These are phyloP conservation scores for Niveomyces coronatus DNA, from an alignment of 2,329 filamentous ascomycete genomes.

Conservation along the genomic window DNA sequence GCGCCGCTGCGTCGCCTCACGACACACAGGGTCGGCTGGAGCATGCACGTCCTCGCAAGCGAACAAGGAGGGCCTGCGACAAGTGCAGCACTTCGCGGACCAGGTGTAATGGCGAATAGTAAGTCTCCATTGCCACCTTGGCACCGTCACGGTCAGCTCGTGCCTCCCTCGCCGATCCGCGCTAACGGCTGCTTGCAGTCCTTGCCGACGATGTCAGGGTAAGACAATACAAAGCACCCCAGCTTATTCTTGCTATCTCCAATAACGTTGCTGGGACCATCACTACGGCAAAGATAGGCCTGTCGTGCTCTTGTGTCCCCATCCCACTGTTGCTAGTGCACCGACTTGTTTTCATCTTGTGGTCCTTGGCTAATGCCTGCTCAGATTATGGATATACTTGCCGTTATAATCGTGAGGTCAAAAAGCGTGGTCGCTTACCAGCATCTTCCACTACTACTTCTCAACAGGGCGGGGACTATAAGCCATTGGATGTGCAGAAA, in stretches of 20 bases:
- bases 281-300: too few species aligned
- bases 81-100: slow-evolving; percentile 29
- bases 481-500: not conserved
- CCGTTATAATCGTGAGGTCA: slow-evolving; percentile 26
- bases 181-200: slow-evolving; percentile 9
- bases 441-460: slow-evolving; percentile 12
- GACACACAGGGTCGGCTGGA: not conserved
- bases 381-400: slow-evolving; percentile 29
- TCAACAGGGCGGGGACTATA: not conserved
- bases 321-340: too few species aligned
- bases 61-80: slow-evolving; percentile 21
- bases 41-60: slow-evolving; percentile 19
- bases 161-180: not conserved
- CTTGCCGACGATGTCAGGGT: slow-evolving; percentile 28
- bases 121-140: slow-evolving; percentile 14
- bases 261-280: too few species aligned
- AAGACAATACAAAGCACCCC: slow-evolving; percentile 9
- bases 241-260: too few species aligned
- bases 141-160: not conserved
- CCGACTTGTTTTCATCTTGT: too few species aligned
- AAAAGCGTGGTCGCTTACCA: slow-evolving; percentile 26
- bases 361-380: too few species aligned
- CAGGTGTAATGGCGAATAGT: slow-evolving; percentile 35
- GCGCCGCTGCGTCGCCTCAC: slow-evolving; percentile 7
- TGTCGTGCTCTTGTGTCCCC: too few species aligned